phyloP scores from a whole-genome alignment of 2,329 filamentous ascomycete genomes.

The Dothideomycetes sp. region DNA sequence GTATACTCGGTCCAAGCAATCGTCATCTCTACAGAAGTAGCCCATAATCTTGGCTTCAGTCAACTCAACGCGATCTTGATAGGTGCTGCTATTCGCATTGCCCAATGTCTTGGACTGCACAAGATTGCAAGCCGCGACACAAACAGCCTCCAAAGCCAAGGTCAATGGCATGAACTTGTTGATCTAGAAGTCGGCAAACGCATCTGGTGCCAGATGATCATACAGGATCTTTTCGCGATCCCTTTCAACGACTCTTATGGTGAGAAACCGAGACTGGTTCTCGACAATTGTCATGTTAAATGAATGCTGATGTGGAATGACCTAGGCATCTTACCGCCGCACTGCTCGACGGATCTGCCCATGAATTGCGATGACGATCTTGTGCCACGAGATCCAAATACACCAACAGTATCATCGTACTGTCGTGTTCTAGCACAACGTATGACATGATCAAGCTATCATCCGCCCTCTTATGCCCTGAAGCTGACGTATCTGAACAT shows the following conservation, averaged over 20 bases:
- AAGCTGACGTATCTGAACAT: too few species aligned
- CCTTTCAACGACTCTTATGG: neutral
- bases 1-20: neutral
- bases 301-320: too few species aligned
- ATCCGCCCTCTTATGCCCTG: too few species aligned
- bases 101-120: neutral
- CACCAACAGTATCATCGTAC: neutral
- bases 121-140: neutral
- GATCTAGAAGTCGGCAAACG: neutral
- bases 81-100: neutral
- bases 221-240: neutral
- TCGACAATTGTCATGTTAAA: too few species aligned
- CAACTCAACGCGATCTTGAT: neutral
- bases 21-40: neutral
- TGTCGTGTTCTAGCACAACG: neutral
- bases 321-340: neutral
- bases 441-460: too few species aligned
- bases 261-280: too few species aligned
- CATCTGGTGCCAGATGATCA: neutral
- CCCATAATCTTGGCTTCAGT: neutral
- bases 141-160: neutral
- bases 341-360: neutral
- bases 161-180: neutral
- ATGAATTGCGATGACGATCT: neutral
- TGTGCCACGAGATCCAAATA: neutral